Conservation (phyloP, 2,329 filamentous ascomycete genomes). For the Penicillium brasilianum region DNA sequence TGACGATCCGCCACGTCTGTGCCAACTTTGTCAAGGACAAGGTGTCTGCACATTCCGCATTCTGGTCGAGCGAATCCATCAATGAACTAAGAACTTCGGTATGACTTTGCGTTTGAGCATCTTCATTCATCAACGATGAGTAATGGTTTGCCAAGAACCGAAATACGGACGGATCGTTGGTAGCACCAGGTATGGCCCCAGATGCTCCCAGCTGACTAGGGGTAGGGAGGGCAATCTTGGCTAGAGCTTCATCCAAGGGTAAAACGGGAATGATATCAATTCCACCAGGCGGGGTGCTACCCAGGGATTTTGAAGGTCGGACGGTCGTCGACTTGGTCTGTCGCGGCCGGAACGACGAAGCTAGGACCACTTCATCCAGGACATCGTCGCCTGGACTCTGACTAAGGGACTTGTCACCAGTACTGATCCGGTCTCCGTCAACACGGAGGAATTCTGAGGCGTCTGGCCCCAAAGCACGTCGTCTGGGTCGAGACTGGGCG, state of each 20-base stretch:
- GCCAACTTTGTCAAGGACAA: constrained; percentile 58
- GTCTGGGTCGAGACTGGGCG: constrained; percentile 56
- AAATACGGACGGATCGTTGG: constrained; percentile 48
- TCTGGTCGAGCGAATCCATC: constrained; percentile 56
- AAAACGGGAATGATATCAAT: constrained; percentile 55
- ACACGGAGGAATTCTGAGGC: constrained; percentile 47
- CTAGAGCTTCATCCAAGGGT: constrained; percentile 57
- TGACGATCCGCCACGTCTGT: constrained; percentile 64
- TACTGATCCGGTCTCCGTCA: constrained; percentile 50
- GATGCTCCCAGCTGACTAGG: constrained; percentile 56
- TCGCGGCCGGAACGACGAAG: constrained; percentile 53
- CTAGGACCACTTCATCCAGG: constrained; percentile 61
- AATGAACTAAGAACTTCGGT: constrained; percentile 40
- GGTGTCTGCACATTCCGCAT: constrained; percentile 59
- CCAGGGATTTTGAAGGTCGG: constrained; percentile 58
- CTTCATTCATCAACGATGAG: constrained; percentile 42
- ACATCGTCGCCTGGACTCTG: constrained; percentile 63
- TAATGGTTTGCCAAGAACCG: constrained; percentile 52
- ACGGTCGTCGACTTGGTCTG: constrained; percentile 53
- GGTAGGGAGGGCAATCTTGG: constrained; percentile 46
- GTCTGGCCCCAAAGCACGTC: constrained; percentile 48
- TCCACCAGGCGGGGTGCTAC: constrained; percentile 58
- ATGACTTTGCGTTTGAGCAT: constrained; percentile 29
- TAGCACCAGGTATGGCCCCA: constrained; percentile 55
- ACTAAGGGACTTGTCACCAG: constrained; percentile 54